Evolutionary conservation across 306 rosid species (phyloP).

Genomic region (Lotus japonicus): DNA sequence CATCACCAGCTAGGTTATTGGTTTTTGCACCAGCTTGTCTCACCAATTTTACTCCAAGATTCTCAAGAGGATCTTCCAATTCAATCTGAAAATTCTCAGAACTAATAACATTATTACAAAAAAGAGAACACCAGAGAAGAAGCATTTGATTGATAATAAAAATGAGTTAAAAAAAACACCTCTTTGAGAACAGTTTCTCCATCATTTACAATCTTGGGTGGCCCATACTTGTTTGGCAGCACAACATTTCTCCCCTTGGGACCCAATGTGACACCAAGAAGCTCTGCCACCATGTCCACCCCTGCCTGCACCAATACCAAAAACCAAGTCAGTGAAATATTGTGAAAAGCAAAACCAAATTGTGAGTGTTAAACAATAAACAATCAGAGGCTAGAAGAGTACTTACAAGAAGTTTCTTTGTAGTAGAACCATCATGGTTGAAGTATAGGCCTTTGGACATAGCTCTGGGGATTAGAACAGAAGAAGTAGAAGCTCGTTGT

Average conservation of each 20-base stretch:
- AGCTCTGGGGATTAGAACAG: slow-evolving; percentile 38
- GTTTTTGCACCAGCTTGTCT: slow-evolving; percentile 98
- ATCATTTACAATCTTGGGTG: slow-evolving; percentile 90
- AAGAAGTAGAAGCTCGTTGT: slow-evolving; percentile 29
- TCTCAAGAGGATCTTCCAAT: slow-evolving; percentile 88
- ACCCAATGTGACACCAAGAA: slow-evolving; percentile 88
- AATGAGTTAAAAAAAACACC: slow-evolving; percentile 27
- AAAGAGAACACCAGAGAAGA: not conserved
- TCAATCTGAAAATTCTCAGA: slow-evolving; percentile 47
- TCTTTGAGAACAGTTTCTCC: slow-evolving; percentile 91
- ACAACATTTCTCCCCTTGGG: slow-evolving; percentile 95
- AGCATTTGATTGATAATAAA: not conserved
- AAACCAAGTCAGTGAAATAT: not conserved
- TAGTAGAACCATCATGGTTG: slow-evolving; percentile 64
- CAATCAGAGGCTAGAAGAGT: not conserved
- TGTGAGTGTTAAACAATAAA: not conserved
- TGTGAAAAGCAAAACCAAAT: slow-evolving; percentile 11
- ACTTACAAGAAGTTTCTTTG: slow-evolving; percentile 66
- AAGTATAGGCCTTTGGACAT: slow-evolving; percentile 67
- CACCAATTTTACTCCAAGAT: slow-evolving; percentile 89
- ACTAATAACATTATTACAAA: not conserved
- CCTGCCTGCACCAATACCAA: slow-evolving; percentile 54
- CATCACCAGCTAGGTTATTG: slow-evolving; percentile 91
- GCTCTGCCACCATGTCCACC: slow-evolving; percentile 75
- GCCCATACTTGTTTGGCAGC: slow-evolving; percentile 80